These are phyloP conservation scores for Astraeus odoratus DNA, from an alignment of 768 basidiomycete species.

Conservation along the genomic window DNA sequence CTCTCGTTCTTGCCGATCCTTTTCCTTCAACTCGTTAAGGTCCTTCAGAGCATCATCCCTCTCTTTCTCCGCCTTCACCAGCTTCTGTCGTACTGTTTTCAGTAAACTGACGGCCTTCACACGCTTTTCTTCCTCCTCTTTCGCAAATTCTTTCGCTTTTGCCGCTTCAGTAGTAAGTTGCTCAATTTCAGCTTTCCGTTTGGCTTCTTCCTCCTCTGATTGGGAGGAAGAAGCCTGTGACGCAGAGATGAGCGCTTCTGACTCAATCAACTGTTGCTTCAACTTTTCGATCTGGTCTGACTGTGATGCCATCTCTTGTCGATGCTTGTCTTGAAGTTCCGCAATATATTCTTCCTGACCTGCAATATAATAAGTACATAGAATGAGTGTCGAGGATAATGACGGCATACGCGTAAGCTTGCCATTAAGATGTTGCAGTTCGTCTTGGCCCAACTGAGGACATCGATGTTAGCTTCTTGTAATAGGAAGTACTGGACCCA, in stretches of 20 bases:
- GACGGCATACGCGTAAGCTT: slow-evolving; percentile 63
- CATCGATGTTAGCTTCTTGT: not conserved
- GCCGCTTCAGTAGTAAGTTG: slow-evolving; percentile 59
- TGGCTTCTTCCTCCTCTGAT: slow-evolving; percentile 43
- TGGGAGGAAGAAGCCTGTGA: slow-evolving; percentile 42
- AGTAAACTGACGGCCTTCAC: slow-evolving; percentile 87
- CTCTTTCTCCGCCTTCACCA: slow-evolving; percentile 96
- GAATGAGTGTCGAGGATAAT: not conserved
- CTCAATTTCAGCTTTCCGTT: slow-evolving; percentile 48
- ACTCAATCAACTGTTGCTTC: slow-evolving; percentile 58
- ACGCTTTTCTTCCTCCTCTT: slow-evolving; percentile 97
- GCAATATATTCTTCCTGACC: slow-evolving; percentile 81
- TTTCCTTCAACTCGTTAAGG: slow-evolving; percentile 41
- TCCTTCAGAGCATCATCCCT: slow-evolving; percentile 73
- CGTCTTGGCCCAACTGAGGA: slow-evolving; percentile 60
- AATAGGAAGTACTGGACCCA: slow-evolving; percentile 26
- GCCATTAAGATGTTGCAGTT: slow-evolving; percentile 66
- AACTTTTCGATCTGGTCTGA: slow-evolving; percentile 67
- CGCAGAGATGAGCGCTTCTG: slow-evolving; percentile 61
- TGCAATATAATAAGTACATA: slow-evolving; percentile 25
- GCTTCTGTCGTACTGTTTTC: slow-evolving; percentile 92
- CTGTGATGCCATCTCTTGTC: slow-evolving; percentile 72
- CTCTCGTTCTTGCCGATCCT: slow-evolving; percentile 43
- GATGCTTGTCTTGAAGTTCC: slow-evolving; percentile 80
- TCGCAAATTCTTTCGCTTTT: slow-evolving; percentile 52